Evolutionary conservation across 148 eudicot genomes (phyloP).

Genomic region (Silene uniflora): DNA sequence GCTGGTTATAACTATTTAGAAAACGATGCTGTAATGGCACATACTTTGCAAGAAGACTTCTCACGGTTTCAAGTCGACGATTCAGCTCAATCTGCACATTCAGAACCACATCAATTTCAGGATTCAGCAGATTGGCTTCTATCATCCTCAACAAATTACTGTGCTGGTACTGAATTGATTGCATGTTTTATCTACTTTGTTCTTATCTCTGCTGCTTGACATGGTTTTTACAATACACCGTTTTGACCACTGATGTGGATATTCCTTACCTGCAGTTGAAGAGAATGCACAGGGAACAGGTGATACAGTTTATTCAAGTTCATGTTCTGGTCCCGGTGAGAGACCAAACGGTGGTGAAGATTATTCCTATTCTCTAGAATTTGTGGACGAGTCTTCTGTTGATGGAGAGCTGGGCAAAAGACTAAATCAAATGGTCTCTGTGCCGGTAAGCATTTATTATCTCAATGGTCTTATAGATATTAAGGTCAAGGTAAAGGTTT

Average conservation of each 20-base stretch:
- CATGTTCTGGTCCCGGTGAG: constrained; percentile 73
- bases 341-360: constrained; percentile 62
- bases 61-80: constrained; percentile 50
- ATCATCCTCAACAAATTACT: constrained; percentile 39
- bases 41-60: constrained; percentile 66
- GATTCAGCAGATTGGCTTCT: constrained; percentile 44
- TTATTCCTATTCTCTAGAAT: constrained; percentile 49
- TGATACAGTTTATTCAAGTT: constrained; percentile 45
- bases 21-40: constrained; percentile 52
- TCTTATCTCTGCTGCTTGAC: constrained; percentile 8
- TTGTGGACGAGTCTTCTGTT: constrained; percentile 62
- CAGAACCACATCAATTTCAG: constrained; percentile 39
- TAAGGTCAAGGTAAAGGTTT: not conserved
- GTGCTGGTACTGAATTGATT: constrained; percentile 41
- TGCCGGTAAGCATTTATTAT: constrained; percentile 64
- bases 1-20: constrained; percentile 38
- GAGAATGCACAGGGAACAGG: constrained; percentile 37
- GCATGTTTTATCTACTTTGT: constrained; percentile 5
- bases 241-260: constrained; percentile 7
- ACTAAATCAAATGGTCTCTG: constrained; percentile 60
- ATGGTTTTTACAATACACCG: no score
- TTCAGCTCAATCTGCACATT: constrained; percentile 47
- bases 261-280: constrained; percentile 37
- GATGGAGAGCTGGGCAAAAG: constrained; percentile 95
- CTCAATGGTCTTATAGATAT: constrained; percentile 6